Percentiles rank a stretch among this genome's conserved stretches.
phyloP scores from a whole-genome alignment of 2,329 filamentous ascomycete genomes.

The Pyricularia pennisetigena region DNA sequence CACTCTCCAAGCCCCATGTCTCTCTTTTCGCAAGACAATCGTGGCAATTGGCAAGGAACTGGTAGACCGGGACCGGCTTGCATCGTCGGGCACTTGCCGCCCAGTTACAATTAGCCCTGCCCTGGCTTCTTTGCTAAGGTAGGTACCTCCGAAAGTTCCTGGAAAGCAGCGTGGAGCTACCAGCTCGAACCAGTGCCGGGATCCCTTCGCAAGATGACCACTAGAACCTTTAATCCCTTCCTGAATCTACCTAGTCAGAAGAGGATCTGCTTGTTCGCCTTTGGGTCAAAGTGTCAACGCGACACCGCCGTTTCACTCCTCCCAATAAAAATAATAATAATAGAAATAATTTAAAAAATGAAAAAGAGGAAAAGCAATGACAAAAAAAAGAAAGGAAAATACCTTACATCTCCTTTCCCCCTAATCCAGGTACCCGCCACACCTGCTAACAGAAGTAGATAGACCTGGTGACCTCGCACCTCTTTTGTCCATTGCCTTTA shows the following conservation, averaged over 20 bases:
- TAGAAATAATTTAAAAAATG: too few species aligned
- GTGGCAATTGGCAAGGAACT: neutral
- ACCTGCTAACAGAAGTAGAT: neutral
- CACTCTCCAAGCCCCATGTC: neutral
- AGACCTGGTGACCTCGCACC: neutral
- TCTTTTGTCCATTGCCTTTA: slow-evolving; percentile 3
- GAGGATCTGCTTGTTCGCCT: neutral
- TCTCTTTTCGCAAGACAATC: neutral
- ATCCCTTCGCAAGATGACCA: neutral
- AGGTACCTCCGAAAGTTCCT: neutral
- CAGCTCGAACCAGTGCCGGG: neutral
- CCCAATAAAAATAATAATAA: too few species aligned
- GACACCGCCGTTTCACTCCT: neutral
- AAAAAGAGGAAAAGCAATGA: neutral
- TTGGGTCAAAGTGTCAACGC: neutral
- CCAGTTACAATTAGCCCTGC: neutral
- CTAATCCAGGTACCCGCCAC: neutral
- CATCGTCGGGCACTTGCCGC: neutral
- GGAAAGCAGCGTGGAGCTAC: neutral
- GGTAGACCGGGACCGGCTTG: neutral
- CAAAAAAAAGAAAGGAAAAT: neutral
- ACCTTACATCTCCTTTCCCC: neutral
- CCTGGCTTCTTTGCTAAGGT: neutral
- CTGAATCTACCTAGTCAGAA: neutral
- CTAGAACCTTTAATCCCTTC: neutral